Conservation (phyloP, 805 yeast species). For the Candida awuae region DNA sequence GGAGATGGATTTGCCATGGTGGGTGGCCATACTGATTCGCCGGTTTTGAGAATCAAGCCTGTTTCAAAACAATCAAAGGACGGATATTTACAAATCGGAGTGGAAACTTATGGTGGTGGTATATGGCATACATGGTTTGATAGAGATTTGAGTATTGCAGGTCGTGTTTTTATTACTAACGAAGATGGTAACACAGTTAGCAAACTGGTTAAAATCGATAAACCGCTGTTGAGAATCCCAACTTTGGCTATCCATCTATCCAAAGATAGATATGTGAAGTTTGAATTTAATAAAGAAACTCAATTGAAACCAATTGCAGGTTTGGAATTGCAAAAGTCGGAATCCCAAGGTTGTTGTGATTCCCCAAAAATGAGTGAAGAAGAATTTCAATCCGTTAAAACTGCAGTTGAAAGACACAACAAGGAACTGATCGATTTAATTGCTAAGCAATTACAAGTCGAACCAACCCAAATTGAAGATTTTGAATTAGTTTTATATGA, state of each 20-base stretch:
- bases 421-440: slow-evolving; percentile 58
- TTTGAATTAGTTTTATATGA: slow-evolving; percentile 84
- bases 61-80: slow-evolving; percentile 59
- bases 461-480: slow-evolving; percentile 62
- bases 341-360: slow-evolving; percentile 35
- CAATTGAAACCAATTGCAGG: slow-evolving; percentile 86
- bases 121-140: slow-evolving; percentile 98
- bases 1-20: slow-evolving; percentile 83
- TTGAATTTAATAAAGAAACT: slow-evolving; percentile 84
- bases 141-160: slow-evolving; percentile 85
- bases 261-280: slow-evolving; percentile 65
- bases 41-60: slow-evolving; percentile 84
- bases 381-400: slow-evolving; percentile 57
- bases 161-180: slow-evolving; percentile 69
- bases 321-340: slow-evolving; percentile 18
- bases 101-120: slow-evolving; percentile 93
- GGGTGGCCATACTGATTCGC: slow-evolving; percentile 96
- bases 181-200: slow-evolving; percentile 46
- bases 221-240: slow-evolving; percentile 85
- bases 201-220: slow-evolving; percentile 67
- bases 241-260: slow-evolving; percentile 90
- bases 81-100: slow-evolving; percentile 84
- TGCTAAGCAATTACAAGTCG: slow-evolving; percentile 54
- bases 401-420: slow-evolving; percentile 69
- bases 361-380: slow-evolving; percentile 43